Evolutionary conservation across 495 filamentous ascomycete species (phyloP).

Genomic region (Daldinia concentrica): DNA sequence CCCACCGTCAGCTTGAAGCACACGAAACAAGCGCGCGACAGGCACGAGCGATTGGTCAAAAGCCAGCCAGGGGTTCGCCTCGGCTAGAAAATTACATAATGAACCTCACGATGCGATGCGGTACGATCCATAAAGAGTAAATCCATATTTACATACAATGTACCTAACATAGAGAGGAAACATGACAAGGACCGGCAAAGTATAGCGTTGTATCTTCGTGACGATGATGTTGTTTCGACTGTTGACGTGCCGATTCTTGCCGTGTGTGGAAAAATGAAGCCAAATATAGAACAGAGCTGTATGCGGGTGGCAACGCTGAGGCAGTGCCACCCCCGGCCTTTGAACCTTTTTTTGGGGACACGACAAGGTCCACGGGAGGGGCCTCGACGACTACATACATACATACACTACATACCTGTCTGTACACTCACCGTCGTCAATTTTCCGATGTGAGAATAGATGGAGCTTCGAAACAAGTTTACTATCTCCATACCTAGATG

Average conservation of each 20-base stretch:
- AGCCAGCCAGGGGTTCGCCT: not conserved
- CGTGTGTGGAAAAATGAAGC: constrained; percentile 19
- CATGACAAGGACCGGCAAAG: constrained; percentile 11
- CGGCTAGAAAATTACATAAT: constrained; percentile 23
- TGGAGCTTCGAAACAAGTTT: constrained; percentile 27
- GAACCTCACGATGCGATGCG: constrained; percentile 17
- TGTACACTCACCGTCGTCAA: not conserved
- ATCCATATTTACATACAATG: not conserved
- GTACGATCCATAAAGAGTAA: not conserved
- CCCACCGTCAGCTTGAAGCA: constrained; percentile 17
- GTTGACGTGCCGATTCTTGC: constrained; percentile 35
- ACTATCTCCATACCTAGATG: constrained; percentile 6
- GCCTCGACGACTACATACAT: not conserved
- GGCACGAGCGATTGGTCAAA: constrained; percentile 22
- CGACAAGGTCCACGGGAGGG: constrained; percentile 1
- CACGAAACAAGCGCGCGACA: constrained; percentile 33
- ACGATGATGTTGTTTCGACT: constrained; percentile 31
- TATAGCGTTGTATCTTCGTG: constrained; percentile 18
- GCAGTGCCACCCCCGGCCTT: constrained; percentile 40
- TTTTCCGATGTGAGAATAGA: constrained; percentile 7
- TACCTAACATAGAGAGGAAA: not conserved
- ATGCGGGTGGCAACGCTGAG: constrained; percentile 39
- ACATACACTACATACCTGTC: not conserved
- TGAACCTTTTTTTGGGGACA: not conserved
- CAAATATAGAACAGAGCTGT: constrained; percentile 42